These are phyloP conservation scores for Penicillium desertorum DNA, from an alignment of 495 filamentous ascomycete species.

Conservation along the genomic window DNA sequence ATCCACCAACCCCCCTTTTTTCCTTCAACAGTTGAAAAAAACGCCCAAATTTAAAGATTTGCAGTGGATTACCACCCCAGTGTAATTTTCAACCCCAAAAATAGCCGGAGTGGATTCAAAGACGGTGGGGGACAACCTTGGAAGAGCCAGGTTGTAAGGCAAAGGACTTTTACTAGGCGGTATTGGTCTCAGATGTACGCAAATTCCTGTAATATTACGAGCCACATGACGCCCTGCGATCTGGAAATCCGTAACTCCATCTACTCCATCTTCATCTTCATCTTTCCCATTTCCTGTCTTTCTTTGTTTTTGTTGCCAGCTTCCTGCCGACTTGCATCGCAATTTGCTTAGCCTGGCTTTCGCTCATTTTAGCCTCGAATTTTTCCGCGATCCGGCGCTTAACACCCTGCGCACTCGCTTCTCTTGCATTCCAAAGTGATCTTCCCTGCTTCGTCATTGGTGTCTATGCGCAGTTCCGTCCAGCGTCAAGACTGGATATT, in stretches of 20 bases:
- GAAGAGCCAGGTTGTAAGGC: not conserved
- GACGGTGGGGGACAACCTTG: conserved; percentile 17
- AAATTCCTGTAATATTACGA: conserved; percentile 29
- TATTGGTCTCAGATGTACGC: conserved; percentile 14
- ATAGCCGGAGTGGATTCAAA: conserved; percentile 22
- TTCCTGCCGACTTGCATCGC: conserved; percentile 8
- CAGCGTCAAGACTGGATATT: not conserved
- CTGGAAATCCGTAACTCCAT: conserved; percentile 24
- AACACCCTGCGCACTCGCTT: conserved; percentile 1
- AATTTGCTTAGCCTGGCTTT: conserved; percentile 8
- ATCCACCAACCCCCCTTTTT: not conserved
- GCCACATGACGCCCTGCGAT: conserved; percentile 26
- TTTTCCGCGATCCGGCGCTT: conserved; percentile 10
- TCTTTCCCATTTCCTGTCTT: conserved; percentile 18
- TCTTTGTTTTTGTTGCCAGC: conserved; percentile 12
- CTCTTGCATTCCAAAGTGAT: conserved; percentile 12
- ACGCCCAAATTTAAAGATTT: not conserved
- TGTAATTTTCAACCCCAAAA: conserved; percentile 23
- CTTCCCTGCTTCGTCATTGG: conserved; percentile 10
- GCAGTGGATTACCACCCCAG: not conserved
- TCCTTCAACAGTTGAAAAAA: not conserved
- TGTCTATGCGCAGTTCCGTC: conserved; percentile 10
- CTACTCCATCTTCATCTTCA: conserved; percentile 11
- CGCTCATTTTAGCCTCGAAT: conserved; percentile 17
- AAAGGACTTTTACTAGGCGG: conserved; percentile 2